Evolutionary conservation across 768 basidiomycete genomes (phyloP).

Genomic region (Termitomyces bulborhizus): DNA sequence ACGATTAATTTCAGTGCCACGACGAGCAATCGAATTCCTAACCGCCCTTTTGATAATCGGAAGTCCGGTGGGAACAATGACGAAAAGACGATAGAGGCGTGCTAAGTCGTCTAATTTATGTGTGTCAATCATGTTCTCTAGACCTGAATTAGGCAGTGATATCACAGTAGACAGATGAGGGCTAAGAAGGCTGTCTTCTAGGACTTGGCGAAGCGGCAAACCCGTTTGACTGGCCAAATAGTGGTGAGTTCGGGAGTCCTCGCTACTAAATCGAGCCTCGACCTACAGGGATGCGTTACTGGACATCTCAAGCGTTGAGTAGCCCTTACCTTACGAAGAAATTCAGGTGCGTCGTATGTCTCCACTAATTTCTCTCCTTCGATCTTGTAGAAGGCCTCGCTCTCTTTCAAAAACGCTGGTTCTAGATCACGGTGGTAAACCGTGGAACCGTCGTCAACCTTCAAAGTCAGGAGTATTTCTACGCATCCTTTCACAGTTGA

Average conservation of each 20-base stretch:
- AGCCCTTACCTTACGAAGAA: constrained; percentile 64
- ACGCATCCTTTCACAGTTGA: constrained; percentile 86
- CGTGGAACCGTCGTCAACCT: constrained; percentile 43
- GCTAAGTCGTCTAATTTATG: constrained; percentile 72
- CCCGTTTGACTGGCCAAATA: constrained; percentile 79
- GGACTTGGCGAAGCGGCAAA: constrained; percentile 60
- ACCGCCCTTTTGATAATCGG: constrained; percentile 57
- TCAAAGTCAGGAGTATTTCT: constrained; percentile 73
- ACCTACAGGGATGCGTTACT: constrained; percentile 40
- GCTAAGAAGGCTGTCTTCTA: constrained; percentile 72
- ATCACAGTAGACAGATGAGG: constrained; percentile 74
- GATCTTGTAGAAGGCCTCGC: constrained; percentile 67
- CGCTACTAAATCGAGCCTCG: constrained; percentile 74
- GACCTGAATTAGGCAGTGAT: constrained; percentile 74
- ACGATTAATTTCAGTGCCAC: constrained; percentile 80
- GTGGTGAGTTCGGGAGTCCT: constrained; percentile 78
- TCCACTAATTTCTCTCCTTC: constrained; percentile 71
- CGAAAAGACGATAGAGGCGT: constrained; percentile 74
- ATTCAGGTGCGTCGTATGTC: constrained; percentile 75
- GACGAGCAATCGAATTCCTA: constrained; percentile 61
- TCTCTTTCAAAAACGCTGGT: constrained; percentile 72
- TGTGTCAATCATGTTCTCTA: constrained; percentile 81
- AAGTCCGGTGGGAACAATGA: constrained; percentile 60
- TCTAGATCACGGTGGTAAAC: constrained; percentile 86
- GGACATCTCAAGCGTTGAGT: not conserved